A percentile compares a stretch with the other conserved stretches of the same genome.
phyloP scores from a whole-genome alignment of 2,329 filamentous ascomycete species.

The Talaromyces atroroseus region DNA sequence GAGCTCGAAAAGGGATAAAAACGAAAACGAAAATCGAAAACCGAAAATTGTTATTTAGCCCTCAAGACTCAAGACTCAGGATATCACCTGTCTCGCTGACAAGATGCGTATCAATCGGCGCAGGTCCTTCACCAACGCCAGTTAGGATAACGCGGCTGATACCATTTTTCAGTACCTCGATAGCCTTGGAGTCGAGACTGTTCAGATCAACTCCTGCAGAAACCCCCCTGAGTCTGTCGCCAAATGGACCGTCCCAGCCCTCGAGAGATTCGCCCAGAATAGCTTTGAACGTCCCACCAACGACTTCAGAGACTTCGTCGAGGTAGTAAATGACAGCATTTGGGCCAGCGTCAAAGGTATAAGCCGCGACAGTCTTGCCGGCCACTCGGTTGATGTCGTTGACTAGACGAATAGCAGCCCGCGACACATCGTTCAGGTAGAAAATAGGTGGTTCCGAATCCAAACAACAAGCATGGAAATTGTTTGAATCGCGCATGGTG shows the following conservation, averaged over 20 bases:
- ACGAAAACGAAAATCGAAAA: too few relatives aligned
- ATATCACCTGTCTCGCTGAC: conserved; percentile 61
- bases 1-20: background rate
- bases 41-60: background rate
- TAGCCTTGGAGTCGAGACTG: conserved; percentile 49
- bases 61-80: conserved; percentile 17
- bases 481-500: conserved; percentile 96
- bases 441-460: conserved; percentile 97
- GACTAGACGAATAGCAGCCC: conserved; percentile 80
- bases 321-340: conserved; percentile 97
- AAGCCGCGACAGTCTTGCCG: conserved; percentile 77
- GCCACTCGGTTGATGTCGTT: conserved; percentile 80
- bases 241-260: conserved; percentile 54
- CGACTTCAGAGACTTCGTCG: conserved; percentile 65
- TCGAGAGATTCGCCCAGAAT: conserved; percentile 60
- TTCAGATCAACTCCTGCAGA: conserved; percentile 56
- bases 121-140: conserved; percentile 80
- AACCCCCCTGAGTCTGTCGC: conserved; percentile 47
- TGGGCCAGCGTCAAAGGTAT: conserved; percentile 95
- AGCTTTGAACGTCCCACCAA: conserved; percentile 73
- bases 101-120: conserved; percentile 71
- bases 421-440: conserved; percentile 92
- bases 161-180: conserved; percentile 65
- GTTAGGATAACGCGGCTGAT: conserved; percentile 88
- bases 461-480: conserved; percentile 89